Evolutionary conservation across 371 early-diverging fungal species (phyloP).

Genomic region (Mortierella sp.): DNA sequence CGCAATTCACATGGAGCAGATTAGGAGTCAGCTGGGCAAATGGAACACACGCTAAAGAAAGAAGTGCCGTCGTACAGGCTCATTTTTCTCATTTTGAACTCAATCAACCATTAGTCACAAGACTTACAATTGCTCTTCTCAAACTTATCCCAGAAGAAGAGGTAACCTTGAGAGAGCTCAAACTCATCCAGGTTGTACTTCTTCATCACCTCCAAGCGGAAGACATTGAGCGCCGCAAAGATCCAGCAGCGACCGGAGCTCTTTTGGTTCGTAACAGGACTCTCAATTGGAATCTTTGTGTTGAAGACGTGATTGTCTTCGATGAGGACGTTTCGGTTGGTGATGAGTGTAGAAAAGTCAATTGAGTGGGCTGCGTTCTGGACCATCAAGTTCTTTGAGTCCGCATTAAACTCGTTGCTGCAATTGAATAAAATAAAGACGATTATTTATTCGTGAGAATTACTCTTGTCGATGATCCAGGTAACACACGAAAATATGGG

Average conservation of each 20-base stretch:
- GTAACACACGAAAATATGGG: background rate
- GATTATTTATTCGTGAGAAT: background rate
- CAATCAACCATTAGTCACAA: background rate
- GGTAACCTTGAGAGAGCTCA: slow-evolving; percentile 83
- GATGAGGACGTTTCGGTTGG: slow-evolving; percentile 65
- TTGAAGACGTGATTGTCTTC: slow-evolving; percentile 69
- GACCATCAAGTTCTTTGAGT: slow-evolving; percentile 76
- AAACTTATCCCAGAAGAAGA: slow-evolving; percentile 87
- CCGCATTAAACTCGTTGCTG: slow-evolving; percentile 66
- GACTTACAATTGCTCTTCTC: slow-evolving; percentile 83
- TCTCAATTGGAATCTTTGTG: slow-evolving; percentile 72
- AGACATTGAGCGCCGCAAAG: slow-evolving; percentile 81
- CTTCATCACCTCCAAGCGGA: slow-evolving; percentile 68
- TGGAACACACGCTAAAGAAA: slow-evolving; percentile 3
- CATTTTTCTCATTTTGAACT: background rate
- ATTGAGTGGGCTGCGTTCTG: slow-evolving; percentile 74
- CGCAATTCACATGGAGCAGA: background rate
- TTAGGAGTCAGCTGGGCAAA: background rate
- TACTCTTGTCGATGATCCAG: background rate
- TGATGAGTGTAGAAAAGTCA: slow-evolving; percentile 68
- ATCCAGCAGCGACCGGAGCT: slow-evolving; percentile 89
- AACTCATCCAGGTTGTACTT: slow-evolving; percentile 83
- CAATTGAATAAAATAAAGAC: slow-evolving; percentile 19
- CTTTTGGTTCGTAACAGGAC: slow-evolving; percentile 81
- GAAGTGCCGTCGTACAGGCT: background rate